phyloP scores from a whole-genome alignment of 805 yeast species.

The Pichia occidentalis region DNA sequence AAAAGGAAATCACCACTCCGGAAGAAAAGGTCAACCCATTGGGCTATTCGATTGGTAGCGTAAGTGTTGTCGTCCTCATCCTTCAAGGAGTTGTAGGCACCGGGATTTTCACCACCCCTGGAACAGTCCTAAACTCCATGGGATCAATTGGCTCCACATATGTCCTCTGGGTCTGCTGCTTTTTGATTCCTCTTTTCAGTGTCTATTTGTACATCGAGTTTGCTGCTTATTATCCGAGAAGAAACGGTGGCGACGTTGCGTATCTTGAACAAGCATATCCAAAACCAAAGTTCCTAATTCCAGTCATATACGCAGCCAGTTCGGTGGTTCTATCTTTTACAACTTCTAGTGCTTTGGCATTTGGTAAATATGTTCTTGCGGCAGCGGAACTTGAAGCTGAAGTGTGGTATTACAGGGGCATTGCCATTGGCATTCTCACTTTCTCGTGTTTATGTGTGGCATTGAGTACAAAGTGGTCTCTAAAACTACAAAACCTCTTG shows the following conservation, averaged over 20 bases:
- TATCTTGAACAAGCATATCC: conserved; percentile 66
- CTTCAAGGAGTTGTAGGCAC: conserved; percentile 70
- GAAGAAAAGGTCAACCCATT: conserved; percentile 31
- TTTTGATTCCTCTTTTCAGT: conserved; percentile 33
- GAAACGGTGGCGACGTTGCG: conserved; percentile 84
- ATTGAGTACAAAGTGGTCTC: conserved; percentile 55
- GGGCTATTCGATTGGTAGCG: conserved; percentile 32
- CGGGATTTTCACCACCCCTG: conserved; percentile 69
- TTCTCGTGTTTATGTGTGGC: conserved; percentile 63
- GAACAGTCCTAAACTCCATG: conserved; percentile 43
- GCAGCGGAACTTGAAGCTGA: conserved; percentile 67
- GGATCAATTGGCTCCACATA: conserved; percentile 40
- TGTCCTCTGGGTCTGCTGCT: conserved; percentile 38
- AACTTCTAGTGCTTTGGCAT: conserved; percentile 73
- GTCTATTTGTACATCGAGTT: conserved; percentile 36
- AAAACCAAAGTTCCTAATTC: conserved; percentile 62
- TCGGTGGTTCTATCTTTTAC: conserved; percentile 80
- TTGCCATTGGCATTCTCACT: conserved; percentile 68
- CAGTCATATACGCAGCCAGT: conserved; percentile 62
- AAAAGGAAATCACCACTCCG: no score
- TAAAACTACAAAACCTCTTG: conserved; percentile 54
- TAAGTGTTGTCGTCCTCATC: conserved; percentile 51
- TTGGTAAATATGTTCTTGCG: conserved; percentile 67
- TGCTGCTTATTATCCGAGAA: conserved; percentile 37
- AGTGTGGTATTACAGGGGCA: conserved; percentile 71